Conservation (phyloP, 148 eudicot genomes). For the Nyssa sinensis region DNA sequence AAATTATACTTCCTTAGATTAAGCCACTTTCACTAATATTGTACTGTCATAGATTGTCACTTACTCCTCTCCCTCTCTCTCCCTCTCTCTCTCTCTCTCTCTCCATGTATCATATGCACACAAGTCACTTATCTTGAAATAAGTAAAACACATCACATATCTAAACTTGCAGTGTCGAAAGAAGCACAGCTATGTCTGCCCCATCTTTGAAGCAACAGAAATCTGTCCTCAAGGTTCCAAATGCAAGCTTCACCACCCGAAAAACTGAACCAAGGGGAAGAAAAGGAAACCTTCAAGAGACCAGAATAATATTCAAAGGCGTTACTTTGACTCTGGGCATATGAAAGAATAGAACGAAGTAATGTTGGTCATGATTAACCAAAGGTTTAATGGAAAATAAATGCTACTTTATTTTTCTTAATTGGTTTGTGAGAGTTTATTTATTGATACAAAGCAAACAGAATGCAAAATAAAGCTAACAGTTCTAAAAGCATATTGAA, state of each 20-base stretch:
- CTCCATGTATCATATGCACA: constrained; percentile 14
- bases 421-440: too few species aligned
- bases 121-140: constrained; percentile 32
- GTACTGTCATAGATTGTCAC: background rate
- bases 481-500: too few species aligned
- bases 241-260: constrained; percentile 96
- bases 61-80: too few species aligned
- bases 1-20: background rate
- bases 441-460: too few species aligned
- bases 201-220: constrained; percentile 75
- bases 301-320: constrained; percentile 54
- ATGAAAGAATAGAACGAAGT: too few species aligned
- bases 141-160: constrained; percentile 48
- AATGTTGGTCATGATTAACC: too few species aligned
- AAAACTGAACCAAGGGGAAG: constrained; percentile 46
- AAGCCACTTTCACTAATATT: too few species aligned
- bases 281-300: constrained; percentile 39
- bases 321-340: constrained; percentile 68
- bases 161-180: constrained; percentile 89
- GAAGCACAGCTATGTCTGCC: constrained; percentile 94
- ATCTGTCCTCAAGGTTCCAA: constrained; percentile 70
- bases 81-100: background rate
- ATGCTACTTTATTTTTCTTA: too few species aligned
- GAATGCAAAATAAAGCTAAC: too few species aligned
- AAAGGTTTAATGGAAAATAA: too few species aligned